Percentiles rank a stretch among this genome's conserved stretches.
These are phyloP conservation scores for Novymonas esmeraldas DNA, from an alignment of 208 protist species.

Conservation along the genomic window DNA sequence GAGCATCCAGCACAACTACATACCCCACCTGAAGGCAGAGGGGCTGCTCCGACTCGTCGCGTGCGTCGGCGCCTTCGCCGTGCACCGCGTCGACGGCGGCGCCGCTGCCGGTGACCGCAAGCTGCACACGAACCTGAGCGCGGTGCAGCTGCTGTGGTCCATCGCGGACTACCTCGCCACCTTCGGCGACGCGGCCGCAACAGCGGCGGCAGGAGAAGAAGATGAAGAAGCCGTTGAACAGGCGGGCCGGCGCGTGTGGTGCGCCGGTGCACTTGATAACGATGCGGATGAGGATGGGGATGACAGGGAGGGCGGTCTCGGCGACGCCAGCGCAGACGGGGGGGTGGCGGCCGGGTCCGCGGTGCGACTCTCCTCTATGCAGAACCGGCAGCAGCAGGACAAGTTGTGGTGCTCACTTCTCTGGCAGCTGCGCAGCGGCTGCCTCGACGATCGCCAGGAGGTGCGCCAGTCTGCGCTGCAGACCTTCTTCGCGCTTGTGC, in stretches of 20 bases:
- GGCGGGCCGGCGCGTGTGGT: no score
- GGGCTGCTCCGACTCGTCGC: conserved; percentile 59
- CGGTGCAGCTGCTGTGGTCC: conserved; percentile 88
- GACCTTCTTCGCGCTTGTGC: conserved; percentile 82
- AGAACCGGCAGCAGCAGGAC: conserved; percentile 19
- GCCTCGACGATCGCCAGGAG: conserved; percentile 64
- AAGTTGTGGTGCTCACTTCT: conserved; percentile 47
- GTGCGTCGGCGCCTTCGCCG: conserved; percentile 63
- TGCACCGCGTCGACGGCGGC: conserved; percentile 32
- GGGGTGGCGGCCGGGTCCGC: not conserved
- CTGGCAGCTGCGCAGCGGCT: conserved; percentile 51
- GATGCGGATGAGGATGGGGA: no score
- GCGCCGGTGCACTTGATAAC: no score
- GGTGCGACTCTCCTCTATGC: not conserved
- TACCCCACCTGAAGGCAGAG: conserved; percentile 53
- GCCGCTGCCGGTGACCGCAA: conserved; percentile 35
- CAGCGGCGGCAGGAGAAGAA: no score
- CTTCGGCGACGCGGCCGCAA: conserved; percentile 12
- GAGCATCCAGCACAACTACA: conserved; percentile 76
- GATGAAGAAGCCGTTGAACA: no score
- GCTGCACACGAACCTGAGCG: conserved; percentile 82
- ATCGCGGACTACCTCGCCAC: conserved; percentile 75
- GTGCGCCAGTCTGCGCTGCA: conserved; percentile 83
- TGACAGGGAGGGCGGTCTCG: not conserved
- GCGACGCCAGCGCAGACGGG: not conserved